phyloP scores from a whole-genome alignment of 1,284 basidiomycete genomes.

The Ustilago crameri region DNA sequence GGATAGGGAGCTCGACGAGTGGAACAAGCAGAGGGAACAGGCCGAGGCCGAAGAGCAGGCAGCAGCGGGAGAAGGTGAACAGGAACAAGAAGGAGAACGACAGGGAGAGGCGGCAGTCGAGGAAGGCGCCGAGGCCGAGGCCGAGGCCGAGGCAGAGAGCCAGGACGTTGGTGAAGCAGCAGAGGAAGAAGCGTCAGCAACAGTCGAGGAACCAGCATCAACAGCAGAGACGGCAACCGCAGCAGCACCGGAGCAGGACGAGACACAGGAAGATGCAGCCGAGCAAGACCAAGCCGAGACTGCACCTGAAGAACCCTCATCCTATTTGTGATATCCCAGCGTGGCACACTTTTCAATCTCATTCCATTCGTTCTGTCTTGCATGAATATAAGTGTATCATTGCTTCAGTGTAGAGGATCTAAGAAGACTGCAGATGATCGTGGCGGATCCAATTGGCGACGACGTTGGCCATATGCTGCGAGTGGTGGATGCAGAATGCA shows the following conservation, averaged over 20 bases:
- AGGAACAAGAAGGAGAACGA: background rate
- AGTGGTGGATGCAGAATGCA: constrained; percentile 52
- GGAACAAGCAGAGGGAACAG: background rate
- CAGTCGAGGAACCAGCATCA: background rate
- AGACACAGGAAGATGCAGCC: background rate
- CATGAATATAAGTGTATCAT: too few relatives aligned
- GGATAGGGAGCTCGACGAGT: constrained; percentile 15
- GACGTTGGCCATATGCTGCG: constrained; percentile 38
- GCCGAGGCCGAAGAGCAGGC: background rate
- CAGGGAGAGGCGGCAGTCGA: background rate
- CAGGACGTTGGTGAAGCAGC: too few relatives aligned
- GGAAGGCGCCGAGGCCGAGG: background rate
- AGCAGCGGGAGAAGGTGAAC: constrained; percentile 1
- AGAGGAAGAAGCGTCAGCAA: background rate
- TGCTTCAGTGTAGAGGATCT: too few relatives aligned
- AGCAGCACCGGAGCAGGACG: background rate
- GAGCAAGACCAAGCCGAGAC: background rate
- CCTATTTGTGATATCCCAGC: too few relatives aligned
- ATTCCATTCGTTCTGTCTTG: too few relatives aligned
- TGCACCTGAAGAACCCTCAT: background rate
- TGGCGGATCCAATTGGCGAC: constrained; percentile 28
- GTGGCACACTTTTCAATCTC: too few relatives aligned
- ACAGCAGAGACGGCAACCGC: background rate
- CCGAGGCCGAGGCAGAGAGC: background rate
- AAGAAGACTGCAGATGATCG: constrained; percentile 19